Evolutionary conservation across 2,329 filamentous ascomycete genomes (phyloP), one percentile per base, ranked within the genome.

Genomic region (Chaetomiaceae sp.): DNA sequence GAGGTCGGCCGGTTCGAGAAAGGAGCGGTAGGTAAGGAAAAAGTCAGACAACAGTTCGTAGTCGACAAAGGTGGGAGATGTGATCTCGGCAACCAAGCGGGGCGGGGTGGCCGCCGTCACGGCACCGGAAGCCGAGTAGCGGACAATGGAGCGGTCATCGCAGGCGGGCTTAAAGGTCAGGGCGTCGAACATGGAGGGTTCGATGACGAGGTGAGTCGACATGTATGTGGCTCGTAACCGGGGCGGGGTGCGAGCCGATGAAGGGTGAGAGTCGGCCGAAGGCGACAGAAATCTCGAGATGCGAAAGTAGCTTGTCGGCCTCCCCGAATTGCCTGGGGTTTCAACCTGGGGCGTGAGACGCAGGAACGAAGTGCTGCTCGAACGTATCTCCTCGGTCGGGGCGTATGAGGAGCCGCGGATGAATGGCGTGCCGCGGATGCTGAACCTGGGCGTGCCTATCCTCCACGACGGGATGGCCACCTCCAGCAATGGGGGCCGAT

Each of bases 31-130:
- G 0, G 94, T 97, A 20, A 99, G 81, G 65, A 99, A 99, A 71
- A 99, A 99, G 69, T 99, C 94, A 1, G 94, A 97, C 4, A 99
- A 82, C 5, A 99, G 79, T 65, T 97, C 92, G 68, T 99, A 99
- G 69, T 99, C 92, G 65, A 99, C 83, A 67, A 97, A 96, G 46
- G 84, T 91, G 15, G 94, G 90, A 0, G 94, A 97, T 0, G 94
- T 97, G 59, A 99, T 96, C 71, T 99, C 91, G 12, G 92, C 91
- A 46, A 99, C 89, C 34, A 99, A 83, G 12, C 94, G 86, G 3
- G 91, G 85, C 1, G 92, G 91, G 0, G 91, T 96, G 14, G 94
- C 94, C 31, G 94, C 94, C 27, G 85, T 86, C 19, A 99, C 91
- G 38, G 89, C 81, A 45, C 85, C 84, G 4, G 76, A 73, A 3